Evolutionary conservation across 2,329 filamentous ascomycete species (phyloP).

Genomic region (Periconia sp.): DNA sequence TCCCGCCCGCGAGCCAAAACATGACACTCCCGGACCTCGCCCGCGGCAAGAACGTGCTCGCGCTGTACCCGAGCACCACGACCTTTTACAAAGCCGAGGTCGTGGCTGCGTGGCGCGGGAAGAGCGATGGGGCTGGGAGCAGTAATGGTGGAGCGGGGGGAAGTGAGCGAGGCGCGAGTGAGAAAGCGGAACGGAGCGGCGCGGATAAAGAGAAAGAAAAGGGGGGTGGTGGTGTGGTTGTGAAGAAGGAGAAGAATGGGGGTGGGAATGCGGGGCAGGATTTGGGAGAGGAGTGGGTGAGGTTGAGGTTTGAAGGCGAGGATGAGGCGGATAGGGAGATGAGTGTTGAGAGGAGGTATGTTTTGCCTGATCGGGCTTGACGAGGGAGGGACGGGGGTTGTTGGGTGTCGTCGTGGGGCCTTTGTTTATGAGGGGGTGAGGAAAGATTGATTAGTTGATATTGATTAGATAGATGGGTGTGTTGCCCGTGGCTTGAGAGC

Average conservation of each 20-base stretch:
- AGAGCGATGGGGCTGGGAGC: slow-evolving; percentile 42
- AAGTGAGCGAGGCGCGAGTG: slow-evolving; percentile 21
- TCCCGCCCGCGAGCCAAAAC: slow-evolving; percentile 47
- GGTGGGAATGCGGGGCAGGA: slow-evolving; percentile 26
- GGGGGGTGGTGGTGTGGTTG: slow-evolving; percentile 22
- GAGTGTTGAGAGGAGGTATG: slow-evolving; percentile 55
- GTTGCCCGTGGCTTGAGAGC: too few relatives aligned
- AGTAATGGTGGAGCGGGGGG: slow-evolving; percentile 37
- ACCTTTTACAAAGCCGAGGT: slow-evolving; percentile 58
- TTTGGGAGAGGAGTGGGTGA: slow-evolving; percentile 43
- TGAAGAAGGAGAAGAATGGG: slow-evolving; percentile 38
- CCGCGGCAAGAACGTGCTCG: slow-evolving; percentile 49
- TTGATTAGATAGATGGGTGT: too few relatives aligned
- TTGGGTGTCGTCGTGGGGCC: background rate
- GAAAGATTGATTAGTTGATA: too few relatives aligned
- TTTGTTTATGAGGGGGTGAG: too few relatives aligned
- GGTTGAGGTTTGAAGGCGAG: slow-evolving; percentile 53
- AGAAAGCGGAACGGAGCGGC: slow-evolving; percentile 28
- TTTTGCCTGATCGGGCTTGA: slow-evolving; percentile 42
- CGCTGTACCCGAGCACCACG: slow-evolving; percentile 55
- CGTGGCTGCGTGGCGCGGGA: slow-evolving; percentile 43
- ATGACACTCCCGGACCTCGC: slow-evolving; percentile 44
- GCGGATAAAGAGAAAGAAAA: slow-evolving; percentile 29
- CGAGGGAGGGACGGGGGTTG: background rate
- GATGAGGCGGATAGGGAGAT: slow-evolving; percentile 48